Evolutionary conservation across 495 filamentous ascomycete species (phyloP), one percentile per base, ranked within the genome.

Genomic region (Hypoxylon crocopeplum): DNA sequence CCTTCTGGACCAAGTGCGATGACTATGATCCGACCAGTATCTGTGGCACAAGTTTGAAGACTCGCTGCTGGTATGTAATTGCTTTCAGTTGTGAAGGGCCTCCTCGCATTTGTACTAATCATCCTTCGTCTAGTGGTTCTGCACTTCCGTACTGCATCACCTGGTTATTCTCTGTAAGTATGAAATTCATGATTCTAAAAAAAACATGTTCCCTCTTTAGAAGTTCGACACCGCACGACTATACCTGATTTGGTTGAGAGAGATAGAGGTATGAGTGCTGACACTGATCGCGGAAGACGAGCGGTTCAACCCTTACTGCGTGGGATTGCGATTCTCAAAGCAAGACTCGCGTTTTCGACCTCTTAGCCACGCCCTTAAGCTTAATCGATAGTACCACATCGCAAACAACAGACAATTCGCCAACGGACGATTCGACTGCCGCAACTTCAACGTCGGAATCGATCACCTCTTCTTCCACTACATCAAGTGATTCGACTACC

Each of bases 131-230:
- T 55, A 64, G 61, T 20, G 21, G 17, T 20, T 59, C 61, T 1
- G 55, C 37, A 17, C 36, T 46, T 5, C 61, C 61, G 25, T 59
- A 64, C 15, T 64, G 55, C 30, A 59, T 64, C 15, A 54, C 55
- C 33, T 59, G 55, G 61, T n/a, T 59, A 11, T 64, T 59, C n/a
- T 54, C 42, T 37, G 52, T 57, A 42, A 63, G 59, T 57, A n/a
- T 30, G 0, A 32, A 42, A n/a, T n/a, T n/a, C n/a, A n/a, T n/a
- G n/a, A n/a, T n/a, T n/a, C n/a, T n/a, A n/a, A n/a, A n/a, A n/a
- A n/a, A n/a, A n/a, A n/a, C n/a, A n/a, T n/a, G n/a, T n/a, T n/a
- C n/a, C n/a, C n/a, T n/a, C n/a, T n/a, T n/a, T n/a, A n/a, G n/a
- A n/a, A n/a, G n/a, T n/a, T n/a, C n/a, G n/a, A n/a, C n/a, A n/a